Percentiles rank a stretch among this genome's conserved stretches.
Conservation (phyloP, 2,329 filamentous ascomycete genomes). For the Pseudogymnoascus sp. region DNA sequence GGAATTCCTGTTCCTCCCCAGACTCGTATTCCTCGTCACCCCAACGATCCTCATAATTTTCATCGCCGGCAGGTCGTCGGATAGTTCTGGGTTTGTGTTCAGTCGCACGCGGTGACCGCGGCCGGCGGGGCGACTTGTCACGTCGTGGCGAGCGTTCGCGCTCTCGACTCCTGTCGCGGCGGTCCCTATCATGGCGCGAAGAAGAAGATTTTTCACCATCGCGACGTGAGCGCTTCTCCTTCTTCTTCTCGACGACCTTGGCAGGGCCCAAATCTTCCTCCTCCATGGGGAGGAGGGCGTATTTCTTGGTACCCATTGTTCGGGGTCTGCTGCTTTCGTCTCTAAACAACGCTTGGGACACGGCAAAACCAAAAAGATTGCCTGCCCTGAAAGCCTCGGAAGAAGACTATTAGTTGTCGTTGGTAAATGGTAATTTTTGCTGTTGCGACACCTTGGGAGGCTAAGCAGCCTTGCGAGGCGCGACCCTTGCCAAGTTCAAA, state of each 20-base stretch:
- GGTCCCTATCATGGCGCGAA: conserved; percentile 32
- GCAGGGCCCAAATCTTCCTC: conserved; percentile 51
- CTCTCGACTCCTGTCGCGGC: conserved; percentile 27
- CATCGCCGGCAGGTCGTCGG: conserved; percentile 43
- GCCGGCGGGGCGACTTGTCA: conserved; percentile 32
- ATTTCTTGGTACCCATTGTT: conserved; percentile 49
- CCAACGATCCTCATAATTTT: conserved; percentile 70
- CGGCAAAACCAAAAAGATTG: not conserved
- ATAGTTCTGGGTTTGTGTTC: conserved; percentile 41
- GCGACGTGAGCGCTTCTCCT: conserved; percentile 25
- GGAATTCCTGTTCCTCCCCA: conserved; percentile 46
- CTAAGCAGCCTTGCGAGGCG: conserved; percentile 1
- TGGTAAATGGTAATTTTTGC: not conserved
- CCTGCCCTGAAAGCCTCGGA: not conserved
- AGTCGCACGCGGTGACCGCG: conserved; percentile 25
- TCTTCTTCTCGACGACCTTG: conserved; percentile 42
- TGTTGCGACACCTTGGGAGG: not conserved
- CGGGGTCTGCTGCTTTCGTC: not conserved
- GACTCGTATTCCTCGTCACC: conserved; percentile 61
- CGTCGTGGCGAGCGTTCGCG: conserved; percentile 30
- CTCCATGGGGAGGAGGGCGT: conserved; percentile 60
- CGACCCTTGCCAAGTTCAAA: conserved; percentile 7
- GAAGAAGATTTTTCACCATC: conserved; percentile 29
- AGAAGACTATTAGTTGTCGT: not conserved
- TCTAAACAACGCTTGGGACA: not conserved